Percentiles rank a stretch among this genome's conserved stretches.
Evolutionary conservation across 306 rosid species (phyloP).

Genomic region (Chamaecrista fasciculata): DNA sequence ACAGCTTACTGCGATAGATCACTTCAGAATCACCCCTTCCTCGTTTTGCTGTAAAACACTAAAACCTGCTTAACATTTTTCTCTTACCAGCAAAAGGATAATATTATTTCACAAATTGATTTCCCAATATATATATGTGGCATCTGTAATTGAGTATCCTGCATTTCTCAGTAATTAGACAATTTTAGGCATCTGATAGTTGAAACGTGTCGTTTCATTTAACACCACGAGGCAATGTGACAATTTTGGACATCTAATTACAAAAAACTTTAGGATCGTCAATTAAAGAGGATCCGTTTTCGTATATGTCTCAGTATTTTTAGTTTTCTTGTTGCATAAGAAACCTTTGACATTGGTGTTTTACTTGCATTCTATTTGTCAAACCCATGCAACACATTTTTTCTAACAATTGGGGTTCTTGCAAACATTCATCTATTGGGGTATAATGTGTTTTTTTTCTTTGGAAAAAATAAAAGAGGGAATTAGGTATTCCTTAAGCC

Average conservation of each 20-base stretch:
- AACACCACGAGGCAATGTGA: too few relatives aligned
- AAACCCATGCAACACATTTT: background rate
- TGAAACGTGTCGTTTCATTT: too few relatives aligned
- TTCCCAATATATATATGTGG: background rate
- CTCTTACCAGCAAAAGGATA: background rate
- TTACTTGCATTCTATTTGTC: background rate
- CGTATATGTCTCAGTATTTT: background rate
- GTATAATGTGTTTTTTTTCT: too few relatives aligned
- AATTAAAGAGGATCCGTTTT: too few relatives aligned
- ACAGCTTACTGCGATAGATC: background rate
- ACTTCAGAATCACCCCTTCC: background rate
- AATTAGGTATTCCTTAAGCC: background rate
- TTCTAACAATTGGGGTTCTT: background rate
- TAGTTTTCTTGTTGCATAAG: slow-evolving; percentile 1
- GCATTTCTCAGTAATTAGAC: too few relatives aligned
- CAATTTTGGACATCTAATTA: too few relatives aligned
- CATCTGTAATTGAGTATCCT: too few relatives aligned
- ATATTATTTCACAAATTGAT: background rate
- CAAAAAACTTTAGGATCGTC: too few relatives aligned
- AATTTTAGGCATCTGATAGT: too few relatives aligned
- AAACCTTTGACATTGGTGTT: background rate
- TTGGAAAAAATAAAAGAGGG: too few relatives aligned
- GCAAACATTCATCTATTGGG: background rate
- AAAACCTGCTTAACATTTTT: background rate
- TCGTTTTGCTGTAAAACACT: background rate